Evolutionary conservation across 306 rosid genomes (phyloP), one percentile per base, ranked within the genome.

Genomic region (Cotoneaster glaucophyllus): DNA sequence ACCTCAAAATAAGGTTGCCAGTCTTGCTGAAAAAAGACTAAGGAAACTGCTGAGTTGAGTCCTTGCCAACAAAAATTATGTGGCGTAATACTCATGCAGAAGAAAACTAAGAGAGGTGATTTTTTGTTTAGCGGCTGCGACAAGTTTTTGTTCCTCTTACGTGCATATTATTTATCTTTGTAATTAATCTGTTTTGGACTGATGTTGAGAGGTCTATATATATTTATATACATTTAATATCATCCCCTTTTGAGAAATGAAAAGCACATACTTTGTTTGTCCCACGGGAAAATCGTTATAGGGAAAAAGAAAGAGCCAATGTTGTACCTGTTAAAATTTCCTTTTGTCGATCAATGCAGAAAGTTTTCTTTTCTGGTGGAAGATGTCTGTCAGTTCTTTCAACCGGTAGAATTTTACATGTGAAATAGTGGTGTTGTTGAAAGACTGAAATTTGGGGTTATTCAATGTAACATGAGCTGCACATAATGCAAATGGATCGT

Each of bases 1-100:
- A 82, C 96, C 97, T 1, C 90, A 79, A 82, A 93, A 93, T 81
- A 93, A 90, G 83, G 80, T 77, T 53, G 97, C 96, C 2, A 84
- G 68, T 69, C 62, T 58, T 68, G 96, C 93, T 53, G 92, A 88
- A 77, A 82, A 76, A 78, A 86, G 97, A 63, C 80, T 93, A 21
- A 72, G 81, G 86, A 90, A 88, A 80, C 76, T 76, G 70, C 79
- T 76, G 75, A 85, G 88, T 67, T 90, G 86, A 90, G 28, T 61
- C 54, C 45, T 32, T 21, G 25, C 24, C 26, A 34, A 2, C 70
- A 69, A 58, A 13, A 65, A 69, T 15, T 29, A 29, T 28, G 34
- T 2, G 6, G 45, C 22, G 26, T 10, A 65, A 34, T 65, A 34
- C 69, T 65, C 48, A 0, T 8, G 44, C 21, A 9, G 66, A 62